These are phyloP conservation scores for Zygoascus tannicola DNA, from an alignment of 805 yeast species.

Conservation along the genomic window DNA sequence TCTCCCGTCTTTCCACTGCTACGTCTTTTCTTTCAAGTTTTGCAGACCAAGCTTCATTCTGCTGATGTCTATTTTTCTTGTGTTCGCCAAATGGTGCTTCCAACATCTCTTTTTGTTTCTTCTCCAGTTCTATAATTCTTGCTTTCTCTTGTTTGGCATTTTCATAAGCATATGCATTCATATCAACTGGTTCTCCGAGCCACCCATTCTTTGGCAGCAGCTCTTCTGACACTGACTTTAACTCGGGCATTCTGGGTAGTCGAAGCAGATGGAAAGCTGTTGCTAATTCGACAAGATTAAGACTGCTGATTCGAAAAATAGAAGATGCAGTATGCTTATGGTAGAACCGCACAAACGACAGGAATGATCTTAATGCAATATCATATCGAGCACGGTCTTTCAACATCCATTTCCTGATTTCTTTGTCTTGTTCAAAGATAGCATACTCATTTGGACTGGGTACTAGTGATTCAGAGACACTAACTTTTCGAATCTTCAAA, in stretches of 20 bases:
- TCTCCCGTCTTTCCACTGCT: conserved; percentile 55
- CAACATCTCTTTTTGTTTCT: conserved; percentile 21
- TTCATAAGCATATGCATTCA: conserved; percentile 56
- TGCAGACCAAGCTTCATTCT: conserved; percentile 72
- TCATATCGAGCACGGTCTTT: conserved; percentile 78
- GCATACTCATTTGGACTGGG: conserved; percentile 12
- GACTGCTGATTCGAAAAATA: conserved; percentile 62
- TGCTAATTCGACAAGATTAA: conserved; percentile 69
- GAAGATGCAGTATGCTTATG: conserved; percentile 83
- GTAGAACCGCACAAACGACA: conserved; percentile 74
- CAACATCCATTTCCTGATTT: conserved; percentile 45
- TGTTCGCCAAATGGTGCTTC: conserved; percentile 7
- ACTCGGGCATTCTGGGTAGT: conserved; percentile 92
- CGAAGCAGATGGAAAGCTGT: conserved; percentile 70
- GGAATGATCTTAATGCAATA: conserved; percentile 66
- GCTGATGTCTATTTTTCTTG: conserved; percentile 33
- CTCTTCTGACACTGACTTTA: conserved; percentile 38
- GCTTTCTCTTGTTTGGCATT: conserved; percentile 56
- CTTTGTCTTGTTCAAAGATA: conserved; percentile 4
- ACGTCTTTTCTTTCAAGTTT: conserved; percentile 54
- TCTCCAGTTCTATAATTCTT: conserved; percentile 50
- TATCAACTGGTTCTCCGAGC: conserved; percentile 53
- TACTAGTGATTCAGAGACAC: conserved; percentile 34
- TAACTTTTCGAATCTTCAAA: conserved; percentile 61
- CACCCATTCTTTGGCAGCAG: conserved; percentile 65